Base-by-base conservation (phyloP, 306 rosid species). In the Inga laurina region DNA sequence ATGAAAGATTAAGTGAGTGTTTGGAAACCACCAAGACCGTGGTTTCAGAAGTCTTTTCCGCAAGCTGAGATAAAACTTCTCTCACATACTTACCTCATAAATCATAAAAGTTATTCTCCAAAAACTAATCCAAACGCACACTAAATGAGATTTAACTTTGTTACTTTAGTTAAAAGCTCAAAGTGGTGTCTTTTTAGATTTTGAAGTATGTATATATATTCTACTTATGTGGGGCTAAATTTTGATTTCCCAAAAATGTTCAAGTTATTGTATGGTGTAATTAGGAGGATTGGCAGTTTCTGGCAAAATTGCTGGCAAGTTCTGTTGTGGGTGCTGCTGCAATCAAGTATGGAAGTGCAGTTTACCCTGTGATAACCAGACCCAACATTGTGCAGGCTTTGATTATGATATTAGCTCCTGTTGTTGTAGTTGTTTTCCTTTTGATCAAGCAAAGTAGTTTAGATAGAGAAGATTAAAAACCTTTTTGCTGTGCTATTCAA, bases 321-420 rank as follows among this genome's bases (percentile, higher is more conserved):
- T 93, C 98, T 15, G 54, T 93, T 65, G 85, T 41, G 5, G 97
- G 92, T 52, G 95, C 82, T 24, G 94, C 79, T 48, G 80, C 73
- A 54, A 84, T 95, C 22, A 93, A 93, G 88, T 95, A 95, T 83
- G 98, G 97, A 21, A 92, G 97, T 71, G 83, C 85, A 52, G 64
- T 90, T 43, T 92, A 89, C 81, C 97, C 97, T 10, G 89, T 82
- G 83, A 91, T 93, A 65, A 91, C 98, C 4, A 88, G 84, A 80
- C 98, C 98, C 74, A 93, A 93, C 82, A 86, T 95, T 61, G 70
- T 80, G 10, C 78, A 81, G 59, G 97, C 98, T 84, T 88, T 92
- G 12, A 5, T 74, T 65, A 89, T 93, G 86, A 89, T 93, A 76
- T 24, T 70, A 43, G 45, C 88, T 85, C 98, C 97, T 12, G 77